Conservation (phyloP, 306 rosid species). For the Casuarina cunninghamiana region DNA sequence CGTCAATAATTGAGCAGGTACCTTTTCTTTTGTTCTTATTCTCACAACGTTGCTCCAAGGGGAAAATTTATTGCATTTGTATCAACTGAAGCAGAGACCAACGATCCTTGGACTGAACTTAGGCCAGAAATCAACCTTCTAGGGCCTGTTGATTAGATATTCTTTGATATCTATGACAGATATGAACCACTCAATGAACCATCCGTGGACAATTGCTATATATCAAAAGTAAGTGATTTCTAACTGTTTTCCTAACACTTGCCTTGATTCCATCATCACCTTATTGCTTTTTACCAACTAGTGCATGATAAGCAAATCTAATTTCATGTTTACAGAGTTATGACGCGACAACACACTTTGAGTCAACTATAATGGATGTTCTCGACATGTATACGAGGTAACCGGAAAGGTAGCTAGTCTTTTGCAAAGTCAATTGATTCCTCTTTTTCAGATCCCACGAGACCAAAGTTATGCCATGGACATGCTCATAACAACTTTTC, state of each 20-base stretch:
- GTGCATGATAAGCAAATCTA: background rate
- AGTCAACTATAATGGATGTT: constrained; percentile 76
- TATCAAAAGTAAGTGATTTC: constrained; percentile 65
- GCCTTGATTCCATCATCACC: background rate
- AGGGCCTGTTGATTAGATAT: constrained; percentile 87
- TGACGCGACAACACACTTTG: constrained; percentile 97
- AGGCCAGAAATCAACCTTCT: constrained; percentile 89
- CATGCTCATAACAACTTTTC: background rate
- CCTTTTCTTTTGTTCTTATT: constrained; percentile 88
- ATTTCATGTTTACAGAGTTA: constrained; percentile 66
- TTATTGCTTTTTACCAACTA: background rate
- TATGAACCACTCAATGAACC: constrained; percentile 89
- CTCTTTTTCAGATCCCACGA: constrained; percentile 5
- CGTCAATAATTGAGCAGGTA: constrained; percentile 55
- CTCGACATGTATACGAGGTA: constrained; percentile 84
- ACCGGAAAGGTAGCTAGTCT: constrained; percentile 77
- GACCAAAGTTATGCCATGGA: too few relatives aligned
- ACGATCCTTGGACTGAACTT: constrained; percentile 73
- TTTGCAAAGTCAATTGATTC: constrained; percentile 1
- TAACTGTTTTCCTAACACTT: background rate
- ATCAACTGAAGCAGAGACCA: constrained; percentile 92
- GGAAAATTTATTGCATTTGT: constrained; percentile 95
- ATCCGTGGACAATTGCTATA: constrained; percentile 78
- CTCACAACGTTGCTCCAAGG: constrained; percentile 95
- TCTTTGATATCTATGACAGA: constrained; percentile 84